Evolutionary conservation across 345 rosid genomes (phyloP).

Genomic region (Sisymbrium irio): DNA sequence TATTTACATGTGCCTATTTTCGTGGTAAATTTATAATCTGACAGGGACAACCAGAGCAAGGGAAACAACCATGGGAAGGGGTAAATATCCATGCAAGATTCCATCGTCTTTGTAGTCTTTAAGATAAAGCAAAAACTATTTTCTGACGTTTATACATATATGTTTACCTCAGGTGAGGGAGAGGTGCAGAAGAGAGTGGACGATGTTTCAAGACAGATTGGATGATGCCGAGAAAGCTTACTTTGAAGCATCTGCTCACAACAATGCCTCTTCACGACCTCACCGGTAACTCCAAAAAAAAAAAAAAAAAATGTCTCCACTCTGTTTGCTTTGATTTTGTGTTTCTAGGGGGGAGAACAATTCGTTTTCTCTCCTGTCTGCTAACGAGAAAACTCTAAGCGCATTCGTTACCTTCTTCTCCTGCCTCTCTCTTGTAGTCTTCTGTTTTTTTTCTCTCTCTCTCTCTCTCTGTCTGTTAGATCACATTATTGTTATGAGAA

Average conservation of each 20-base stretch:
- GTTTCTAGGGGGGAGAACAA: no score
- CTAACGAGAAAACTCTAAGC: neutral
- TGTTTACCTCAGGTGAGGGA: conserved; percentile 57
- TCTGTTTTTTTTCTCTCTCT: no score
- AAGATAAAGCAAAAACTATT: neutral
- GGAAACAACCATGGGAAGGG: conserved; percentile 69
- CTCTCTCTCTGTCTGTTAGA: neutral
- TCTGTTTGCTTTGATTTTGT: no score
- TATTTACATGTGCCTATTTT: neutral
- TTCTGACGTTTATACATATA: no score
- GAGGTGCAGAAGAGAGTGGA: conserved; percentile 86
- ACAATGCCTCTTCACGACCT: conserved; percentile 14
- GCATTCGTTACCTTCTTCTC: neutral
- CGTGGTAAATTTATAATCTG: neutral
- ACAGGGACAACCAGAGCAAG: conserved; percentile 48
- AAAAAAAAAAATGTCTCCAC: neutral
- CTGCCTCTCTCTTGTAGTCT: no score
- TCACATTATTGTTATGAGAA: neutral
- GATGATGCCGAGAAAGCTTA: conserved; percentile 61
- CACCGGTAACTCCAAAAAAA: neutral
- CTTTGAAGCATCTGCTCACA: conserved; percentile 35
- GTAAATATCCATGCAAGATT: conserved; percentile 25
- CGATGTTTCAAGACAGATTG: conserved; percentile 66
- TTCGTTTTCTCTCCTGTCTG: neutral
- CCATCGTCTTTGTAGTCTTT: neutral